Percentiles rank a stretch among this genome's conserved stretches.
These are phyloP conservation scores for Alternaria infectoria DNA, from an alignment of 2,329 filamentous ascomycete genomes.

Conservation along the genomic window DNA sequence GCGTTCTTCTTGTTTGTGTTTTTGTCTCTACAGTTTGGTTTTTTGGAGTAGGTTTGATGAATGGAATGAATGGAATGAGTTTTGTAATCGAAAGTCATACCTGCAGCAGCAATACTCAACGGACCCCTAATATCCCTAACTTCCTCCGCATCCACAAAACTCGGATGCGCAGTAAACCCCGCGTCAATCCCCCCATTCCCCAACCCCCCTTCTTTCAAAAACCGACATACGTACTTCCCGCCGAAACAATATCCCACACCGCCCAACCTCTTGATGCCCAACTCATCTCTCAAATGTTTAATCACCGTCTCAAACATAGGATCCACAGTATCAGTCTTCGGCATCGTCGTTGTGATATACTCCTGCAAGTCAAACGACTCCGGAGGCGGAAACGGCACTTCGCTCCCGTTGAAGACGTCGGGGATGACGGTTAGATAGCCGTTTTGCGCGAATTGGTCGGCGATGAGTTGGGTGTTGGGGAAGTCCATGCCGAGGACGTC, in stretches of 20 bases:
- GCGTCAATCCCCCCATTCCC: conserved; percentile 53
- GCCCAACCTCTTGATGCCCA: conserved; percentile 63
- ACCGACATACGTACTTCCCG: conserved; percentile 66
- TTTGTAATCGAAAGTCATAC: conserved; percentile 39
- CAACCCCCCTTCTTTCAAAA: conserved; percentile 63
- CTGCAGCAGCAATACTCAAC: conserved; percentile 67
- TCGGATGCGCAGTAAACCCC: conserved; percentile 78
- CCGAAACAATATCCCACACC: conserved; percentile 78
- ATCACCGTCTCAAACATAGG: conserved; percentile 62
- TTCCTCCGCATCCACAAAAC: conserved; percentile 70
- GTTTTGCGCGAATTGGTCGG: conserved; percentile 76
- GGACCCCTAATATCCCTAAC: conserved; percentile 63
- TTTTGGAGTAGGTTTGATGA: neutral
- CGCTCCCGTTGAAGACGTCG: conserved; percentile 73
- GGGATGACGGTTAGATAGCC: conserved; percentile 73
- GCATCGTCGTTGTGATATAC: conserved; percentile 57
- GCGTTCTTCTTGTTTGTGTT: neutral
- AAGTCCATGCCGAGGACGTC: conserved; percentile 66
- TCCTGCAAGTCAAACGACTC: conserved; percentile 57
- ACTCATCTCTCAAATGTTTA: conserved; percentile 63
- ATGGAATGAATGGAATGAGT: neutral
- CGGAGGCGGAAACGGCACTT: conserved; percentile 61
- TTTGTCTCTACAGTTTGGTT: neutral
- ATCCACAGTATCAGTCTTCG: conserved; percentile 53
- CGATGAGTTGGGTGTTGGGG: conserved; percentile 63